Evolutionary conservation across 1,139 yeast genomes (phyloP).

Genomic region (Blastobotrys ciferrii): DNA sequence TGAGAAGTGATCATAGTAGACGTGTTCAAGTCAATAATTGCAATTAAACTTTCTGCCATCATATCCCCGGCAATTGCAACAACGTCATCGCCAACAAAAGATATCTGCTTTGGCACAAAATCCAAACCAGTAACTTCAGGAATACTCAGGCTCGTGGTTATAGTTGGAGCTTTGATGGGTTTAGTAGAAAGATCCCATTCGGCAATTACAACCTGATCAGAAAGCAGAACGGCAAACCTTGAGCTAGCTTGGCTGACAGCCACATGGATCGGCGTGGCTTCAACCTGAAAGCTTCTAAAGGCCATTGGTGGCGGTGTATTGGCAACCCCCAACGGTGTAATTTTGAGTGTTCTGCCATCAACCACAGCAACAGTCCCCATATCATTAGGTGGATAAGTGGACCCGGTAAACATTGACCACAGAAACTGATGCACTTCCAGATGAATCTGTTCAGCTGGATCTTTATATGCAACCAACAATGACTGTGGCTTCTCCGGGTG

Average conservation of each 20-base stretch:
- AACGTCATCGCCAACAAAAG: conserved; percentile 50
- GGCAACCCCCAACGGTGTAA: conserved; percentile 82
- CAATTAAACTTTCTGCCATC: conserved; percentile 12
- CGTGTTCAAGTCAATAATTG: conserved; percentile 10
- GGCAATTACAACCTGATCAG: conserved; percentile 44
- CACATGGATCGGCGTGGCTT: conserved; percentile 54
- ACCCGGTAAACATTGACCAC: conserved; percentile 63
- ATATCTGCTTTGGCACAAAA: conserved; percentile 59
- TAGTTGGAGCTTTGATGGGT: conserved; percentile 48
- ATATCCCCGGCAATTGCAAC: conserved; percentile 60
- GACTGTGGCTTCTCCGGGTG: conserved; percentile 88
- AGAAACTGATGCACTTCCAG: conserved; percentile 71
- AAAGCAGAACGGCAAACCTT: conserved; percentile 56
- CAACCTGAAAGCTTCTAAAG: conserved; percentile 59
- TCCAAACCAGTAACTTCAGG: conserved; percentile 40
- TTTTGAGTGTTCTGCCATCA: conserved; percentile 70
- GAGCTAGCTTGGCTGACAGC: conserved; percentile 65
- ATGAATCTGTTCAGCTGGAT: conserved; percentile 22
- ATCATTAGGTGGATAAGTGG: conserved; percentile 65
- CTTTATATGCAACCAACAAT: conserved; percentile 47
- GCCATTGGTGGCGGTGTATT: conserved; percentile 95
- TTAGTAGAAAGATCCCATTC: conserved; percentile 36
- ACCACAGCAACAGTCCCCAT: conserved; percentile 75
- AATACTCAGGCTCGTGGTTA: conserved; percentile 39
- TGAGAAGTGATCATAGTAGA: conserved; percentile 12